Base-by-base conservation (phyloP, 2,329 filamentous ascomycete genomes). In the Fusarium odoratissimum region DNA sequence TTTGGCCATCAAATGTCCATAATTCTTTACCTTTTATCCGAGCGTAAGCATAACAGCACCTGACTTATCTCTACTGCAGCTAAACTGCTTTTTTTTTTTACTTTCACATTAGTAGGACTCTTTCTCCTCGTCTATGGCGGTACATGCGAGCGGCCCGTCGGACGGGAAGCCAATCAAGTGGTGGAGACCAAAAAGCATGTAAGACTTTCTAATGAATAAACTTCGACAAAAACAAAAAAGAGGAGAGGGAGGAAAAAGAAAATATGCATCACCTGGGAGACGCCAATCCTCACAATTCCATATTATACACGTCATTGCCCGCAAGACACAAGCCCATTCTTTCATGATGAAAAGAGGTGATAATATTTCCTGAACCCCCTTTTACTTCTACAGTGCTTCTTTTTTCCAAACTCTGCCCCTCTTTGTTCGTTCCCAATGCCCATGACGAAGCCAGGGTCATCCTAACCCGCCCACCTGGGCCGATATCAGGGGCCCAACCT, bases 401-500 rank as follows among this genome's bases (percentile, higher is more conserved):
- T 37, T 17, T 28, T 28, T 52, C n/a, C 45, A 38, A 52, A 8
- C 63, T 74, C 64, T 73, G 69, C 67, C 69, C 73, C 72, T 74
- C 75, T 60, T 64, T 62, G 59, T 57, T 60, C 37, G 48, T 57
- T 60, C 40, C 41, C 59, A 57, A 44, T 46, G 54, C 51, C 55
- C 55, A 60, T 54, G 62, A 57, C 51, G 40, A 64, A 69, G 44
- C 75, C 63, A 55, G 75, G 76, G 64, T 74, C 59, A 76, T 71
- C 72, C 71, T 62, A 76, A 75, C 75, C 73, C 71, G 64, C 71
- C 72, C 72, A 60, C 61, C 66, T 75, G 72, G 69, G 54, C 61
- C 65, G 48, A 31, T 55, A 59, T 64, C 65, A 70, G 72, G 72
- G 71, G 72, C 57, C 67, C 45, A 59, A 35, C 71, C 48, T 72